Conservation (phyloP, 805 yeast genomes). For the Alloascoidea hylecoeti region DNA sequence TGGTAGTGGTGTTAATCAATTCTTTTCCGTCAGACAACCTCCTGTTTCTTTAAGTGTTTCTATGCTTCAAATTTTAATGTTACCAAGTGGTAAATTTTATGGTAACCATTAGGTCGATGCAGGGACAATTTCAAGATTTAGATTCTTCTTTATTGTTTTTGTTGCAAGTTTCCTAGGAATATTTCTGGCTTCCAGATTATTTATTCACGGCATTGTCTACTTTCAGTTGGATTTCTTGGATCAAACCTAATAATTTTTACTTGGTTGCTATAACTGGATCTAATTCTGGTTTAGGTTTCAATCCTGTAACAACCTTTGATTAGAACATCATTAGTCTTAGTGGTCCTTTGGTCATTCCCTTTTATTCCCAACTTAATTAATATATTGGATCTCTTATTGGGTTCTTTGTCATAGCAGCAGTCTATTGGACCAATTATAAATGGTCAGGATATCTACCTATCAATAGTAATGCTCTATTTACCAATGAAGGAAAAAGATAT, state of each 20-base stretch:
- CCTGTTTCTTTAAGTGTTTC: slow-evolving; percentile 26
- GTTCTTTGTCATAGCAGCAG: slow-evolving; percentile 19
- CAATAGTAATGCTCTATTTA: slow-evolving; percentile 35
- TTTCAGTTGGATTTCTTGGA: slow-evolving; percentile 54
- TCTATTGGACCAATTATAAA: slow-evolving; percentile 26
- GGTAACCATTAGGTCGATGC: slow-evolving; percentile 3
- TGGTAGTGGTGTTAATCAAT: slow-evolving; percentile 41
- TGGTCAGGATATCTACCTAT: slow-evolving; percentile 24
- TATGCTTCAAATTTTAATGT: slow-evolving; percentile 36
- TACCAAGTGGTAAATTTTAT: slow-evolving; percentile 34
- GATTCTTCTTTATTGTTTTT: slow-evolving; percentile 30
- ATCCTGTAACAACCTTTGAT: slow-evolving; percentile 36
- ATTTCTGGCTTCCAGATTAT: slow-evolving; percentile 58
- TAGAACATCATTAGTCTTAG: slow-evolving; percentile 23
- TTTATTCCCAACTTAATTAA: slow-evolving; percentile 17
- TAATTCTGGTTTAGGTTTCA: slow-evolving; percentile 27
- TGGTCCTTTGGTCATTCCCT: slow-evolving; percentile 23
- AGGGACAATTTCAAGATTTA: slow-evolving; percentile 38
- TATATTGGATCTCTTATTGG: slow-evolving; percentile 18
- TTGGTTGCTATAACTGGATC: slow-evolving; percentile 36
- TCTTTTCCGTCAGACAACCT: slow-evolving; percentile 42
- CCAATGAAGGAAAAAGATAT: slow-evolving; percentile 34
- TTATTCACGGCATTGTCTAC: slow-evolving; percentile 45
- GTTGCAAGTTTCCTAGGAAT: slow-evolving; percentile 28
- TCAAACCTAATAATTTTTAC: slow-evolving; percentile 31